Evolutionary conservation across 1,284 basidiomycete genomes (phyloP), one percentile per base, ranked within the genome.

Genomic region (Waitea zeae): DNA sequence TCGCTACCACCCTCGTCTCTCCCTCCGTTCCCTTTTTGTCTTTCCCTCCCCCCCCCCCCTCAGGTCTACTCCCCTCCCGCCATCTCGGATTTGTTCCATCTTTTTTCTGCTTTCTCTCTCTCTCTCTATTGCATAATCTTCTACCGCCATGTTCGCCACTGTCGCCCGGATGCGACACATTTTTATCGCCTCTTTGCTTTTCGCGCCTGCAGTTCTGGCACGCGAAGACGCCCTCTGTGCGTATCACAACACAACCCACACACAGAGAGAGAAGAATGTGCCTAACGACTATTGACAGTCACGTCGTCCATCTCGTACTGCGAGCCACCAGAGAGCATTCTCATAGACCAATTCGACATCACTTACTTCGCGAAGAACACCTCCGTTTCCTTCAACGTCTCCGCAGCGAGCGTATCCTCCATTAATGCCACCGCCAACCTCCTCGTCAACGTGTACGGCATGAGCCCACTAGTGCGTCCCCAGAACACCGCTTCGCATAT

Each of bases 241-340:
- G 73, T 67, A 17, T n/a, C 31, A 22, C 22, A 26, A 20, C 26
- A 17, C 20, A n/a, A n/a, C n/a, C n/a, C n/a, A n/a, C n/a, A n/a
- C n/a, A n/a, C n/a, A n/a, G n/a, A n/a, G n/a, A n/a, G n/a, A n/a
- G n/a, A n/a, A n/a, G 7, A 7, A 26, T 7, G 24, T n/a, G 24
- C 24, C n/a, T n/a, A 6, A n/a, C 12, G 5, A 9, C 30, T 30
- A 24, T 31, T 42, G 31, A 37, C 34, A 80, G 78, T 78, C 53
- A 86, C 87, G 27, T 84, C 83, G 30, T 81, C 83, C 35, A 83
- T 90, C 44, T 79, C 84, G 13, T 90, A 90, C 52, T 92, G 87
- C 56, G 62, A 77, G 35, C 76, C 81, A 28, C 80, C 84, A 29
- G 72, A 77, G 50, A 69, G 72, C 22, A 64, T 92, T 41, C 70